Percentiles rank a stretch among this genome's conserved stretches.
Evolutionary conservation across 148 eudicot genomes (phyloP).

Genomic region (Vaccinium corymbosum): DNA sequence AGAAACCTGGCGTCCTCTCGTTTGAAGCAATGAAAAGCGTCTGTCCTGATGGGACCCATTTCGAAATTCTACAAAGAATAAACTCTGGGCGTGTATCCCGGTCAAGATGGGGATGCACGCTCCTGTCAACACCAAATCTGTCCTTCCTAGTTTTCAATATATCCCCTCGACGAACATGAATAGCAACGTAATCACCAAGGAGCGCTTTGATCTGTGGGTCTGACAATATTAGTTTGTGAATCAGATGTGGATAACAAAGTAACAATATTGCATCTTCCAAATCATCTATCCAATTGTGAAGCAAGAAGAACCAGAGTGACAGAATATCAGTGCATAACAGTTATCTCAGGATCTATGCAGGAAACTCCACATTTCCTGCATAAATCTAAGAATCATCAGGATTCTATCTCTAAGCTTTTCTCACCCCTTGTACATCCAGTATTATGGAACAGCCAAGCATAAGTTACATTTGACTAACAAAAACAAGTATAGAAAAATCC

Average conservation of each 20-base stretch:
- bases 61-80: conserved; percentile 68
- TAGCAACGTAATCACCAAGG: conserved; percentile 95
- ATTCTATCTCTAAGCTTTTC: background rate
- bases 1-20: conserved; percentile 81
- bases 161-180: conserved; percentile 98
- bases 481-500: background rate
- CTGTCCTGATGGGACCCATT: conserved; percentile 82
- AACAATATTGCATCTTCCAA: background rate
- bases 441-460: background rate
- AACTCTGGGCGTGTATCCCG: conserved; percentile 90
- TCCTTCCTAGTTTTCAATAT: conserved; percentile 80
- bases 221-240: conserved; percentile 19
- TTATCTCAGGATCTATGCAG: background rate
- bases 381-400: background rate
- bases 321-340: background rate
- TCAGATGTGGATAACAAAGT: conserved; percentile 13
- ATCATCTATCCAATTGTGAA: conserved; percentile 3
- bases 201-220: conserved; percentile 58
- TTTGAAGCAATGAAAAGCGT: conserved; percentile 88
- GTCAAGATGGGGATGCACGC: conserved; percentile 80
- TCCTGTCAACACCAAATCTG: conserved; percentile 69
- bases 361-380: background rate
- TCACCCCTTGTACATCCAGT: background rate
- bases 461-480: background rate
- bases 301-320: background rate